Evolutionary conservation across 371 early-diverging fungal species (phyloP).

Genomic region (Cokeromyces recurvatus): DNA sequence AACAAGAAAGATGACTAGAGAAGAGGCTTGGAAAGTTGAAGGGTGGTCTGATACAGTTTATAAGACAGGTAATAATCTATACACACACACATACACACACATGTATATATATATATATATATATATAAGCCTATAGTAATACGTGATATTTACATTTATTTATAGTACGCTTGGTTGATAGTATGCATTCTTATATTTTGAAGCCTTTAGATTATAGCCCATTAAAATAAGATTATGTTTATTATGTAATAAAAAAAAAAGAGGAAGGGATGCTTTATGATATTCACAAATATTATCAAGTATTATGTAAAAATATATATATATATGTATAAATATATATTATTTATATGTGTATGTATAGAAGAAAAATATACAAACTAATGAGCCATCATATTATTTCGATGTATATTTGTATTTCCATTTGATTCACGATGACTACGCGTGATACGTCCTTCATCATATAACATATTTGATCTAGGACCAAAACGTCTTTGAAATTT

Average conservation of each 20-base stretch:
- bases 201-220: constrained; percentile 78
- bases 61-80: constrained; percentile 68
- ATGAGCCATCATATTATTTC: constrained; percentile 15
- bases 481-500: constrained; percentile 42
- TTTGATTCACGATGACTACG: constrained; percentile 1
- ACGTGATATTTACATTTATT: background rate
- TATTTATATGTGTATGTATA: too few relatives aligned
- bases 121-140: background rate
- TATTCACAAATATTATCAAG: too few relatives aligned
- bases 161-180: constrained; percentile 74
- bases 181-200: constrained; percentile 82
- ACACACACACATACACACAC: too few relatives aligned
- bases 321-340: too few relatives aligned
- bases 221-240: constrained; percentile 54
- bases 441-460: constrained; percentile 21
- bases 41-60: constrained; percentile 93
- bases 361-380: too few relatives aligned
- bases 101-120: too few relatives aligned
- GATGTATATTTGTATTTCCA: background rate
- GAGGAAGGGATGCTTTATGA: too few relatives aligned
- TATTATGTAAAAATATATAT: too few relatives aligned
- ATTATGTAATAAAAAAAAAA: too few relatives aligned
- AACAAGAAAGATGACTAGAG: constrained; percentile 84
- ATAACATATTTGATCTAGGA: constrained; percentile 11
- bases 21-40: constrained; percentile 89